Base-by-base conservation (phyloP, 768 basidiomycete genomes). In the Antrodiella citrinella region DNA sequence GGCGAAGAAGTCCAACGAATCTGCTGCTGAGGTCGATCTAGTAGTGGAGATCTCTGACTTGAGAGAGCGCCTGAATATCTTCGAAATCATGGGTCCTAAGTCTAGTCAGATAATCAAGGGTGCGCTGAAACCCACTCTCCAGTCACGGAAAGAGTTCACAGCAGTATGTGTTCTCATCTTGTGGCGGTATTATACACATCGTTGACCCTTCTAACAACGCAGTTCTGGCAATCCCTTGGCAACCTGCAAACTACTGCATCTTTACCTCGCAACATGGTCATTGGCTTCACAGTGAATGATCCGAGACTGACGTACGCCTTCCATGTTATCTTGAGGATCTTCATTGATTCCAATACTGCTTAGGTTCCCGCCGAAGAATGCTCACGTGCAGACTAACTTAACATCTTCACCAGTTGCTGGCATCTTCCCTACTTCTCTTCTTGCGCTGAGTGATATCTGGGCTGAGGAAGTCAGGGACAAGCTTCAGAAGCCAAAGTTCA, bases 11-110 rank as follows among this genome's bases (percentile, higher is more conserved):
- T 19, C 62, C 21, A 67, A 59, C 48, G 54, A 57, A 46, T 58
- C 53, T 11, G 48, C 62, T 21, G 54, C 58, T 10, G 15, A 35
- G 15, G 54, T 56, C 2, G 51, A 54, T 3, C 62, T 68, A 20
- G 69, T 73, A 19, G 65, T 92, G 9, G 82, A 89, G 56, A 72
- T 94, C 13, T 72, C 75, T 4, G 88, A 94, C 62, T 64, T 93
- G 44, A 70, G 84, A 49, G 80, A 79, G 1, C 77, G 81, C 45
- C 57, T 91, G 40, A 88, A 87, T 53, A 73, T 82, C 4, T 95
- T 95, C 57, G 94, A 98, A 63, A 78, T 97, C 26, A 86, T 87
- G 72, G 95, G 95, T 2, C 90, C 90, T 2, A 86, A 68, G 57
- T 51, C 61, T 60, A 48, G 66, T 62, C 52, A 64, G 47, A 49